phyloP scores from a whole-genome alignment of 1,284 basidiomycete genomes.

The Hypsizygus ulmarius region DNA sequence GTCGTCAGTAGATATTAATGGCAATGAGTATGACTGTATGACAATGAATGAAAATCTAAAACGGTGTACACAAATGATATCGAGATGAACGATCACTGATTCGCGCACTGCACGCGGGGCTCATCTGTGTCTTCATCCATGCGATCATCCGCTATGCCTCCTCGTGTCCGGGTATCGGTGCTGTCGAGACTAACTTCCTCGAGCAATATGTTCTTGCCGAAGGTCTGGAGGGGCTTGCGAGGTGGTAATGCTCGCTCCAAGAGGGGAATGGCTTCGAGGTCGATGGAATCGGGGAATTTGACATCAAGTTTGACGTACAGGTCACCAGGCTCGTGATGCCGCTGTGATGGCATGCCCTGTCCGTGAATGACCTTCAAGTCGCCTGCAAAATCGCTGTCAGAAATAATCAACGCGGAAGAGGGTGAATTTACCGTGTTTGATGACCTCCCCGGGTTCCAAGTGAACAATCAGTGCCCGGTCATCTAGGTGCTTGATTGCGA shows the following conservation, averaged over 20 bases:
- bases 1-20: constrained; percentile 32
- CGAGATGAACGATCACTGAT: constrained; percentile 52
- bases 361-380: constrained; percentile 89
- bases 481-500: constrained; percentile 92
- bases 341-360: constrained; percentile 98
- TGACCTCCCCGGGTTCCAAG: constrained; percentile 87
- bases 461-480: constrained; percentile 86
- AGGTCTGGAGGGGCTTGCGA: constrained; percentile 68
- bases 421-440: constrained; percentile 81
- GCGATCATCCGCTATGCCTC: constrained; percentile 53
- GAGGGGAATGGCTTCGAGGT: constrained; percentile 63
- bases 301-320: constrained; percentile 88
- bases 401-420: not conserved
- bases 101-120: constrained; percentile 81
- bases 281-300: constrained; percentile 86
- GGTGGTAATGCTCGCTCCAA: constrained; percentile 90
- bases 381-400: constrained; percentile 45
- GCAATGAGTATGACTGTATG: constrained; percentile 18
- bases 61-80: constrained; percentile 11
- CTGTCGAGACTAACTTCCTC: constrained; percentile 91
- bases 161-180: constrained; percentile 75
- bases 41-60: constrained; percentile 23
- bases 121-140: constrained; percentile 89
- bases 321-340: constrained; percentile 96
- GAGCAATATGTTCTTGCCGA: constrained; percentile 64